phyloP scores from a whole-genome alignment of 441 rosid species.

The Euphorbia schlechtendalii region DNA sequence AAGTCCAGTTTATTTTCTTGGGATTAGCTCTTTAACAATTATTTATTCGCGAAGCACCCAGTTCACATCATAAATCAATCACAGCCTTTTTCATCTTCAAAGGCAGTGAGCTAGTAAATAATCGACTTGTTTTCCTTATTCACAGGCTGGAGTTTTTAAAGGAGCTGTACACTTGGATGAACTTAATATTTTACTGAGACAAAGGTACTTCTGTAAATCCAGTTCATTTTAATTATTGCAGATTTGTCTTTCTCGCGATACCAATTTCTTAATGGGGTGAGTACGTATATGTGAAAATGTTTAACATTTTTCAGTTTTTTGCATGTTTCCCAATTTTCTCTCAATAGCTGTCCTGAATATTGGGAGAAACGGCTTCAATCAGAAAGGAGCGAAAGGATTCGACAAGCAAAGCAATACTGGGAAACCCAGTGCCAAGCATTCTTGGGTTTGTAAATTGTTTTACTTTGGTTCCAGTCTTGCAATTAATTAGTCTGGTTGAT shows the following conservation, averaged over 20 bases:
- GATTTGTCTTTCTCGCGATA: neutral
- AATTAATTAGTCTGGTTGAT: too few species aligned
- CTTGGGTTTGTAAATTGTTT: conserved; percentile 39
- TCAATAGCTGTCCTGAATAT: conserved; percentile 55
- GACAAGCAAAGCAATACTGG: conserved; percentile 79
- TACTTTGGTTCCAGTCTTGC: neutral
- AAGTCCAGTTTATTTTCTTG: too few species aligned
- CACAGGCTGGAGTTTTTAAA: conserved; percentile 58
- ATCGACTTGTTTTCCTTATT: neutral
- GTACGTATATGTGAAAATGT: too few species aligned
- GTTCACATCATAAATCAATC: too few species aligned
- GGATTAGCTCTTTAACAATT: too few species aligned
- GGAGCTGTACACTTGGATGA: conserved; percentile 76
- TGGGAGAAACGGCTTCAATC: conserved; percentile 65
- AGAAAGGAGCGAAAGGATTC: conserved; percentile 65
- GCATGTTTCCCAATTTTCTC: conserved; percentile 5
- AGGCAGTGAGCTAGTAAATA: neutral
- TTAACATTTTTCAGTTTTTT: neutral
- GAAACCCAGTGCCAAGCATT: conserved; percentile 65
- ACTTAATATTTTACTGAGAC: conserved; percentile 46
- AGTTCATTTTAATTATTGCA: neutral
- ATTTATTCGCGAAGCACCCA: too few species aligned
- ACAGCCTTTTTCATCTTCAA: neutral
- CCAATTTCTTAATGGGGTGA: neutral
- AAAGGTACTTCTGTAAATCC: conserved; percentile 43